phyloP scores from a whole-genome alignment of 495 filamentous ascomycete species.

The Hyaloscypha hepaticicola region DNA sequence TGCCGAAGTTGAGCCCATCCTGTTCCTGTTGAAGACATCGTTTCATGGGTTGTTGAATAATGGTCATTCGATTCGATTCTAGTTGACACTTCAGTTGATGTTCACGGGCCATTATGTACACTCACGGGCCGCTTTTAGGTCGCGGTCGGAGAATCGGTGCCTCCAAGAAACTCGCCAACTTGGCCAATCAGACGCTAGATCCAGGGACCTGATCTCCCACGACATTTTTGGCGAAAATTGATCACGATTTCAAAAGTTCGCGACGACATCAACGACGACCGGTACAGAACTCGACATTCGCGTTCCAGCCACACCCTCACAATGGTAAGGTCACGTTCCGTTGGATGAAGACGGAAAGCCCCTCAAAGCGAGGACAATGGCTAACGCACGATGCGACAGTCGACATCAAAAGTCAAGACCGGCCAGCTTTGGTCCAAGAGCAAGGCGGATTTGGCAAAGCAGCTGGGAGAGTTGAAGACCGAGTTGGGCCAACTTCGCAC shows the following conservation, averaged over 20 bases:
- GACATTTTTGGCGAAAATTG: neutral
- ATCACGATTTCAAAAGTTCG: constrained; percentile 1
- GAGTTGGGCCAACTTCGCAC: constrained; percentile 91
- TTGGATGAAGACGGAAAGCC: neutral
- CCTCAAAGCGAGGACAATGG: constrained; percentile 7
- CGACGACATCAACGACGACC: constrained; percentile 15
- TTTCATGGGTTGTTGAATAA: neutral
- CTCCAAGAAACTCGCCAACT: neutral
- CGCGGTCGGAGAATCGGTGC: neutral
- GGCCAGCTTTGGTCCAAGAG: constrained; percentile 96
- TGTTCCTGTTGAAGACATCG: constrained; percentile 61
- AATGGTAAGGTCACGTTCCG: constrained; percentile 46
- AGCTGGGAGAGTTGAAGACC: constrained; percentile 89
- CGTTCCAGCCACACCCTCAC: constrained; percentile 40
- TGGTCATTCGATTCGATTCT: constrained; percentile 1
- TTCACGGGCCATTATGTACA: neutral
- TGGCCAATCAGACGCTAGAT: neutral
- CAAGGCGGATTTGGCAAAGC: constrained; percentile 95
- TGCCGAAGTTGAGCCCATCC: constrained; percentile 96
- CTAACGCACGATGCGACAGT: constrained; percentile 51
- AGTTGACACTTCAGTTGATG: neutral
- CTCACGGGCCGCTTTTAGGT: neutral
- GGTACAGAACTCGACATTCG: constrained; percentile 29
- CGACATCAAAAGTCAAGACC: constrained; percentile 90
- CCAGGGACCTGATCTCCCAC: neutral